Evolutionary conservation across 2,329 filamentous ascomycete genomes (phyloP).

Genomic region (Fusarium torreyae): DNA sequence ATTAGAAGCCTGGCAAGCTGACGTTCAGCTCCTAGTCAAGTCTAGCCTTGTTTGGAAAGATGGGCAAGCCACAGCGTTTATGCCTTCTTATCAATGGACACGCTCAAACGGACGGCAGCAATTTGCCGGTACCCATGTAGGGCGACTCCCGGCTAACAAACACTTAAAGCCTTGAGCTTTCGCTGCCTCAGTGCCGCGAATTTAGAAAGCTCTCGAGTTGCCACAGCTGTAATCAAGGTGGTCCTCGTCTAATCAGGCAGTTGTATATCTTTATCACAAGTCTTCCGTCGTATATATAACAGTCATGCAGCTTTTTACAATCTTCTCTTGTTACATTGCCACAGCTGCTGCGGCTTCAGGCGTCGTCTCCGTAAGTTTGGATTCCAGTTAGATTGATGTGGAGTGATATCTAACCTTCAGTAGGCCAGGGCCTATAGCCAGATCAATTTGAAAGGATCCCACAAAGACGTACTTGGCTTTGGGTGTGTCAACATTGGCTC

Average conservation of each 20-base stretch:
- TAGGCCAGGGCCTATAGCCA: not conserved
- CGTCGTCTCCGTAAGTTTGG: not conserved
- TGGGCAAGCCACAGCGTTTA: not conserved
- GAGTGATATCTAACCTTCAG: no score
- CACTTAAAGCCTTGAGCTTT: no score
- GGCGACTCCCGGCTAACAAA: no score
- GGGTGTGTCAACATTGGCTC: not conserved
- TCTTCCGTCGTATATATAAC: rapidly evolving
- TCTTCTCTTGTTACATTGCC: not conserved
- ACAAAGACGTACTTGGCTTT: not conserved
- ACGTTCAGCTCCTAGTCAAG: no score
- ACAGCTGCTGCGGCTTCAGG: not conserved
- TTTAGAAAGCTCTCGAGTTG: not conserved
- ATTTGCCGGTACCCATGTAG: not conserved
- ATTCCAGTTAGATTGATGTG: rapidly evolving
- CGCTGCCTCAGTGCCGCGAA: not conserved
- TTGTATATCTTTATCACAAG: not conserved
- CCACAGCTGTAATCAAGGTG: not conserved
- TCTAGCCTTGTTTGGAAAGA: no score
- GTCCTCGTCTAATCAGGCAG: not conserved
- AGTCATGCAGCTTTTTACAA: not conserved
- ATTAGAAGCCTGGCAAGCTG: no score
- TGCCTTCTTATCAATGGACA: rapidly evolving
- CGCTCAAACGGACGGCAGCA: not conserved
- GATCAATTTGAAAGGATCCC: not conserved